These are phyloP conservation scores for Nepenthes alata DNA, from an alignment of 179 eudicot species.

Conservation along the genomic window DNA sequence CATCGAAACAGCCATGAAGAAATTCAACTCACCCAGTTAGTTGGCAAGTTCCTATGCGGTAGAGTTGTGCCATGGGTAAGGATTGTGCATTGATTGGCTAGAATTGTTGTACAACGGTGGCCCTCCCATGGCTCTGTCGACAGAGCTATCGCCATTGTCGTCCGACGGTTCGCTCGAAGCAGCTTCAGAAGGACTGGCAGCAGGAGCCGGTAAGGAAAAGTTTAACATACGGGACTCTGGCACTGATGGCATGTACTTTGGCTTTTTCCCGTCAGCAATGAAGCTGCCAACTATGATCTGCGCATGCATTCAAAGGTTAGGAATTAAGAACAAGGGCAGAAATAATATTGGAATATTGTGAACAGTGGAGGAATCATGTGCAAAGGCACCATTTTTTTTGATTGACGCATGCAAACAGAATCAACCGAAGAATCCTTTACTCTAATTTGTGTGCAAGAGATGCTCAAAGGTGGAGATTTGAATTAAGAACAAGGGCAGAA, in stretches of 20 bases:
- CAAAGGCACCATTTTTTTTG: no score
- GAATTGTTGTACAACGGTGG: constrained; percentile 34
- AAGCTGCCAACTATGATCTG: constrained; percentile 91
- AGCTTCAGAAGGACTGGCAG: constrained; percentile 50
- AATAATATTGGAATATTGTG: neutral
- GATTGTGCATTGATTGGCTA: constrained; percentile 40
- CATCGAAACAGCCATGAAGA: constrained; percentile 10
- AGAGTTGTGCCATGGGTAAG: constrained; percentile 61
- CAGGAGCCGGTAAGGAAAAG: constrained; percentile 38
- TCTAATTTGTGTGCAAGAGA: no score
- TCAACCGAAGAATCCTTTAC: no score
- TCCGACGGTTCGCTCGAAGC: constrained; percentile 65
- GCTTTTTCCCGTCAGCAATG: constrained; percentile 63
- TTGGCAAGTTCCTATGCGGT: constrained; percentile 44
- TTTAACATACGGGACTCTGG: constrained; percentile 46
- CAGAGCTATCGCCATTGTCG: constrained; percentile 39
- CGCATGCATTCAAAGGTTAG: neutral
- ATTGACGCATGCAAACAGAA: no score
- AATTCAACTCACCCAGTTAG: constrained; percentile 15
- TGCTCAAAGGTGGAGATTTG: neutral
- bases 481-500: neutral
- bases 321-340: neutral
- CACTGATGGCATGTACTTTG: constrained; percentile 47
- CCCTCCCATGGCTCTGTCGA: constrained; percentile 19
- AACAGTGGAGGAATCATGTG: neutral